Evolutionary conservation across 2,329 filamentous ascomycete genomes (phyloP), one percentile per base, ranked within the genome.

Genomic region (Aspergillus proliferans): DNA sequence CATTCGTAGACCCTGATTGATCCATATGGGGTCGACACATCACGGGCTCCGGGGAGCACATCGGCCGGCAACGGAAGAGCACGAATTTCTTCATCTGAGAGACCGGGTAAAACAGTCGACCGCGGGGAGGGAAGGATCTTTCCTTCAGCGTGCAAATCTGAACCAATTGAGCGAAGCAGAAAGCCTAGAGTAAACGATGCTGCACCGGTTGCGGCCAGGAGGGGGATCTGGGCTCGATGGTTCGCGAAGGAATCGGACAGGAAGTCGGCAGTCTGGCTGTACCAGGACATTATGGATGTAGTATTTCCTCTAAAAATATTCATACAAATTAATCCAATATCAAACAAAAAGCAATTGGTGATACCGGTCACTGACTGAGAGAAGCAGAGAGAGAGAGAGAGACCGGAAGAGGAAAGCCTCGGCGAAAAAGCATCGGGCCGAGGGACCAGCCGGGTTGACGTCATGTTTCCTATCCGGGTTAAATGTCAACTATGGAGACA

Each of bases 1-100:
- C 85, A 93, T 73, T 94, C 89, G 63, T 89, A 92, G 3, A 88
- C 83, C 42, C 84, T 75, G 52, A 88, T 80, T 4, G 72, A 80
- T 14, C 88, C 88, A 62, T 88, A 90, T 2, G 71, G 71, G 6
- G 62, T 69, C 3, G 60, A 54, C 14, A 93, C 82, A 63, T 89
- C 81, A 50, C 87, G 78, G 0, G 73, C 80, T 6, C 87, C 68
- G 4, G 68, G 68, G 5, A 91, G 76, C 14, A 79, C 78, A 65
- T 88, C 78, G 3, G 82, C 82, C 1, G 86, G 86, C 65, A 93
- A 89, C 2, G 82, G 78, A 6, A 78, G 64, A 19, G 61, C 58
- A 34, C 64, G 61, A 42, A 68, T 66, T 52, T 75, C 67, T 12
- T 60, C 58, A 7, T 64, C 57, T 15, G 69, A 67, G 18, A 71